Evolutionary conservation across 1,284 basidiomycete genomes (phyloP).

Genomic region (Volvariella volvacea): DNA sequence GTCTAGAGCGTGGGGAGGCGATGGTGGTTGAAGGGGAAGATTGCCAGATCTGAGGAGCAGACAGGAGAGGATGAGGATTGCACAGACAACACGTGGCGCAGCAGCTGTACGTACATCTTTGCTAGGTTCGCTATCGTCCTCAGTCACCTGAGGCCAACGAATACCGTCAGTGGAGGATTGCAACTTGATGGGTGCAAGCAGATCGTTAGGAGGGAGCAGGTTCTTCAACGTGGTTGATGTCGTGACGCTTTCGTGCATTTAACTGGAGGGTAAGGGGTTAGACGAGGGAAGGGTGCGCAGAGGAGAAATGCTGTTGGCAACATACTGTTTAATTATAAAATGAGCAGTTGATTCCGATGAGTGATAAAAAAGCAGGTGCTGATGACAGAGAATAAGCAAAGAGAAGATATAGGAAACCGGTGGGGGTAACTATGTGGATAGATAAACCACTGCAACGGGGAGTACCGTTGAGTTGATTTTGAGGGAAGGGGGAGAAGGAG

Average conservation of each 20-base stretch:
- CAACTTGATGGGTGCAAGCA: conserved; percentile 31
- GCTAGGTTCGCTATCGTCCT: conserved; percentile 24
- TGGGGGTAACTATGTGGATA: conserved; percentile 15
- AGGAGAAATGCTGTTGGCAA: conserved; percentile 14
- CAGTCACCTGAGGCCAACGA: conserved; percentile 30
- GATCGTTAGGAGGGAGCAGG: conserved; percentile 32
- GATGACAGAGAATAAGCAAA: conserved; percentile 21
- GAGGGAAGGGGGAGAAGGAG: conserved; percentile 14
- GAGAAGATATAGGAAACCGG: conserved; percentile 20
- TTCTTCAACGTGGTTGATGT: conserved; percentile 34
- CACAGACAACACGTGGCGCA: conserved; percentile 19
- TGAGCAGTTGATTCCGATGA: conserved; percentile 33
- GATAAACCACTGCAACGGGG: conserved; percentile 12
- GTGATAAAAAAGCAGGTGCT: conserved; percentile 20
- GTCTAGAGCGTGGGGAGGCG: conserved; percentile 7
- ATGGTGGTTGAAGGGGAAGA: conserved; percentile 25
- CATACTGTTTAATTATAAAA: conserved; percentile 61
- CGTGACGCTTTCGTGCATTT: conserved; percentile 57
- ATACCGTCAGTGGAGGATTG: conserved; percentile 26
- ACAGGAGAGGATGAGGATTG: no score
- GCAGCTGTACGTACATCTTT: conserved; percentile 27
- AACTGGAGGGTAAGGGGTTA: conserved; percentile 23
- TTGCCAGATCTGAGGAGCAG: conserved; percentile 34
- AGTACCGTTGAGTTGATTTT: conserved; percentile 18
- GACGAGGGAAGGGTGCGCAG: conserved; percentile 22